Conservation (phyloP, 345 rosid genomes). For the Syzygium oleosum region DNA sequence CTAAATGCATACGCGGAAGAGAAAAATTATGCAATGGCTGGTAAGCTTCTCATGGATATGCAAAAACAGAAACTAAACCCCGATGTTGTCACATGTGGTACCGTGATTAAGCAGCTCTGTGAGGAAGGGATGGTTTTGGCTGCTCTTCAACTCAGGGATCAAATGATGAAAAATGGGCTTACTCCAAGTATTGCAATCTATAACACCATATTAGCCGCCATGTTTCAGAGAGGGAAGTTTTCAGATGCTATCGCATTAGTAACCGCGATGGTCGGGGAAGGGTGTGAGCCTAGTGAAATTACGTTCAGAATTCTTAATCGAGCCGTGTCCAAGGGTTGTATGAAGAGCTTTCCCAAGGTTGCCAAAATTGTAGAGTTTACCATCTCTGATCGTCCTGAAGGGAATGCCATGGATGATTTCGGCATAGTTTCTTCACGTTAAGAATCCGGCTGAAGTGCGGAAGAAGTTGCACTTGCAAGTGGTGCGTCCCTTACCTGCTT, state of each 20-base stretch:
- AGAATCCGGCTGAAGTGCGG: not conserved
- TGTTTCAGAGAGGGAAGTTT: constrained; percentile 8
- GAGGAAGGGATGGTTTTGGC: constrained; percentile 8
- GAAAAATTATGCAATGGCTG: constrained; percentile 1
- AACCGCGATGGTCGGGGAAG: constrained; percentile 7
- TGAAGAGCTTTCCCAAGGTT: constrained; percentile 13
- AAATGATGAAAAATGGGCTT: constrained; percentile 12
- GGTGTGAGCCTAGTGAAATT: constrained; percentile 8
- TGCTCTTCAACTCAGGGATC: constrained; percentile 11
- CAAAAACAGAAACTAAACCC: constrained; percentile 7
- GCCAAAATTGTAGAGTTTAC: constrained; percentile 6
- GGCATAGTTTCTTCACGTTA: not conserved
- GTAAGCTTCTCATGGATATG: constrained; percentile 12
- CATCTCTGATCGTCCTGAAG: not conserved
- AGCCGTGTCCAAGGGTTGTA: constrained; percentile 8
- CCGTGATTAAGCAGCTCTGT: constrained; percentile 9
- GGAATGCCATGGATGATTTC: not conserved
- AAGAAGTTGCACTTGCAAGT: not conserved
- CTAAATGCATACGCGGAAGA: constrained; percentile 9
- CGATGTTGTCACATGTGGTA: constrained; percentile 11
- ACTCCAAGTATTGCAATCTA: constrained; percentile 15
- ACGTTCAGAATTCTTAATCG: constrained; percentile 7
- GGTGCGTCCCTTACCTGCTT: not conserved
- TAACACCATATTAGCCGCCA: constrained; percentile 10
- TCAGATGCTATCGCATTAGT: constrained; percentile 8